Base-by-base conservation (phyloP, 345 rosid species). In the Populus nigra region DNA sequence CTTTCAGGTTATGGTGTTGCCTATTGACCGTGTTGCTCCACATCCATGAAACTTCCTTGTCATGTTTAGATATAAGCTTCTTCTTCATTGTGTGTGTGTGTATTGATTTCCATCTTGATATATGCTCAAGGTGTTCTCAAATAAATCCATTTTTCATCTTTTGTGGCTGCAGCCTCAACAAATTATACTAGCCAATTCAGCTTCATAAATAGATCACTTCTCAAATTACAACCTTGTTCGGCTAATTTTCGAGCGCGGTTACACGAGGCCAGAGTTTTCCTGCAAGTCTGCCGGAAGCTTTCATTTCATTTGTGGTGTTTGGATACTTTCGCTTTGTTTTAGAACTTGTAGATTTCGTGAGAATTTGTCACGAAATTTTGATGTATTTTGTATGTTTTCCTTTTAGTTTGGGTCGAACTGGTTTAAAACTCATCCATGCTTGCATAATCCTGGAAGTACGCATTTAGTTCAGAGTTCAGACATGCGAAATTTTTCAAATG, bases 161-260 rank as follows among this genome's bases (percentile, higher is more conserved):
- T 11, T 63, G 8, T 57, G 65, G 2, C 65, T 82, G 77, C 91
- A 89, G 92, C 88, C 92, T 38, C 89, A 83, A 65, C 57, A 85
- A 72, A 78, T 86, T 63, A 85, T 81, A 50, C 76, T 72, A 73
- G 84, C 79, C 59, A 69, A 73, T 59, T 84, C 87, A 62, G 72
- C 73, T 43, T 88, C 84, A 50, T 85, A 84, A 84, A 78, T 45
- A 53, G 25, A 16, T 76, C 31, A 31, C 68, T 12, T 27, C 36
- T 29, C 36, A 11, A 12, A 33, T 16, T 35, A 2, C 36, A 55
- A 55, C 33, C 43, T 38, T 61, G 7, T 39, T 73, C 36, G 13
- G 68, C 65, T 2, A 61, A 31, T 36, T 57, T 25, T 35, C 29
- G 5, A 29, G 35, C 35, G 7, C 45, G 3, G 66, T 57, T 15